Percentiles rank a stretch among this genome's conserved stretches.
Evolutionary conservation across 1,284 basidiomycete genomes (phyloP).

Genomic region (Salmacisia buchloeana): DNA sequence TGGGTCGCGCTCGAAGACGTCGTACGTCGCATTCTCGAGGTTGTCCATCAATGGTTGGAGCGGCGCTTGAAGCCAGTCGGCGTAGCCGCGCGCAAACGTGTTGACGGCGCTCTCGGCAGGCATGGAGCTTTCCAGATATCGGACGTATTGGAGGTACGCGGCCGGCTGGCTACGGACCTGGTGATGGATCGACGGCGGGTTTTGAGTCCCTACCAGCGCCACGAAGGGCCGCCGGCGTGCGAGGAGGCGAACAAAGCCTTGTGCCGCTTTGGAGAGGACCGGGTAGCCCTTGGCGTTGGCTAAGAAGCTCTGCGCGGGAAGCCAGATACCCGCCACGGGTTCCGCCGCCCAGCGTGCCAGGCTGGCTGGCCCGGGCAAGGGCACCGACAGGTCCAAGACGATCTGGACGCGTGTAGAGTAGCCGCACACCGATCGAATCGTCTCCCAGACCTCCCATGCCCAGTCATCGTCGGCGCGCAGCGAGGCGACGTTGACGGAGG

Average conservation of each 20-base stretch:
- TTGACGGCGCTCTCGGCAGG: slow-evolving; percentile 55
- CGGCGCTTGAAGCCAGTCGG: slow-evolving; percentile 91
- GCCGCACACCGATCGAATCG: slow-evolving; percentile 78
- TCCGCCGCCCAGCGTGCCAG: slow-evolving; percentile 85
- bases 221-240: slow-evolving; percentile 15
- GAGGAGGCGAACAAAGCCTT: slow-evolving; percentile 33
- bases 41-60: slow-evolving; percentile 95
- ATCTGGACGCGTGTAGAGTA: slow-evolving; percentile 68
- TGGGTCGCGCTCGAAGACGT: slow-evolving; percentile 95
- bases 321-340: slow-evolving; percentile 76
- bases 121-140: slow-evolving; percentile 42
- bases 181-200: slow-evolving; percentile 35
- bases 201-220: slow-evolving; percentile 31
- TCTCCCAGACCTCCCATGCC: slow-evolving; percentile 95
- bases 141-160: slow-evolving; percentile 78
- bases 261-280: slow-evolving; percentile 71
- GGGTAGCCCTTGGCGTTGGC: slow-evolving; percentile 95
- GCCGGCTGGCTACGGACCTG: slow-evolving; percentile 67
- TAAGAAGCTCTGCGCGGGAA: slow-evolving; percentile 86
- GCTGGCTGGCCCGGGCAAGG: slow-evolving; percentile 60
- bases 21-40: slow-evolving; percentile 86
- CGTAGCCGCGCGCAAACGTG: slow-evolving; percentile 83
- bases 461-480: slow-evolving; percentile 59
- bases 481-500: slow-evolving; percentile 52
- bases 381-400: slow-evolving; percentile 85